Percentiles rank a stretch among this genome's conserved stretches.
phyloP scores from a whole-genome alignment of 106 monocot genomes.

The Chionographis japonica region DNA sequence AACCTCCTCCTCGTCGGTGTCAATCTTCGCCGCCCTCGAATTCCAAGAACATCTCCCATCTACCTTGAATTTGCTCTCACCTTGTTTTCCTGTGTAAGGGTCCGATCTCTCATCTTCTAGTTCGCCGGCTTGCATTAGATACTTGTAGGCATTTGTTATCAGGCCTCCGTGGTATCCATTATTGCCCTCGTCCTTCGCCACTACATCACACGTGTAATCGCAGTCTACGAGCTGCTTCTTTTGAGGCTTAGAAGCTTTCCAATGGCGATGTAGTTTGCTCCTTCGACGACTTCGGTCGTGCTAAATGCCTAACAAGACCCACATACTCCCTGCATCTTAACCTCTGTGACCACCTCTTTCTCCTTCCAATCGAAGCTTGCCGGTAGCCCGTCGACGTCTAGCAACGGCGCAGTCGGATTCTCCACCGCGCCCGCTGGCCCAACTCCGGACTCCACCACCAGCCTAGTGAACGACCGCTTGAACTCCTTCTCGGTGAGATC shows the following conservation, averaged over 20 bases:
- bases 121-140: constrained; percentile 62
- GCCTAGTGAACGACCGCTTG: constrained; percentile 44
- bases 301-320: constrained; percentile 96
- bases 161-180: constrained; percentile 70
- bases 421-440: neutral
- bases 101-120: constrained; percentile 59
- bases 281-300: constrained; percentile 80
- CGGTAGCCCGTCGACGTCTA: constrained; percentile 34
- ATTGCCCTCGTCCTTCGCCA: constrained; percentile 54
- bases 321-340: constrained; percentile 72
- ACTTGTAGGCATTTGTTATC: constrained; percentile 82
- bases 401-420: neutral
- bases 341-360: constrained; percentile 73
- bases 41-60: no score
- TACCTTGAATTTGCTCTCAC: constrained; percentile 57
- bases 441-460: neutral
- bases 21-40: no score
- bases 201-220: constrained; percentile 68
- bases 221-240: constrained; percentile 91
- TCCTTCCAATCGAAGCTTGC: constrained; percentile 77
- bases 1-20: no score
- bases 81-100: constrained; percentile 67
- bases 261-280: constrained; percentile 69
- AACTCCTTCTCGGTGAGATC: constrained; percentile 81
- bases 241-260: constrained; percentile 72